These are phyloP conservation scores for Hortiboletus rubellus DNA, from an alignment of 1,284 basidiomycete genomes.

Conservation along the genomic window DNA sequence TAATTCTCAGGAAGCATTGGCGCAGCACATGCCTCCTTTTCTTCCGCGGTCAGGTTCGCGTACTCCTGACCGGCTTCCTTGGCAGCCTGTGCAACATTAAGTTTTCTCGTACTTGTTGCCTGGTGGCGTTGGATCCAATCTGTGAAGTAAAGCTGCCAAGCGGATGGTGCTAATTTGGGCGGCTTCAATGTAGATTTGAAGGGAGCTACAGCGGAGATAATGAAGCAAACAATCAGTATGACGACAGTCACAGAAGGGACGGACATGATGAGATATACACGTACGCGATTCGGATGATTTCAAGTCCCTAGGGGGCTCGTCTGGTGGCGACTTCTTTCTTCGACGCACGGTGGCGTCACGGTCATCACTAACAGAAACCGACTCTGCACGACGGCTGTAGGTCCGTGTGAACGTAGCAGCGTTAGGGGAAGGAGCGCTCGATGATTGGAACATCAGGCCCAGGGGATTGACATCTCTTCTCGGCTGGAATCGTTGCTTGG, in stretches of 20 bases:
- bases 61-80: constrained; percentile 95
- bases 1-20: constrained; percentile 31
- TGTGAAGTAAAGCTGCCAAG: constrained; percentile 97
- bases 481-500: constrained; percentile 37
- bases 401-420: constrained; percentile 49
- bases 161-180: constrained; percentile 91
- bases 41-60: constrained; percentile 71
- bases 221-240: constrained; percentile 22
- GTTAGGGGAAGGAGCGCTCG: constrained; percentile 60
- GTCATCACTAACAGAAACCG: constrained; percentile 59
- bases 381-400: constrained; percentile 66
- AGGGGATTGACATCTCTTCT: constrained; percentile 47
- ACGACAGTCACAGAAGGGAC: constrained; percentile 30
- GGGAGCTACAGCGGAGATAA: constrained; percentile 43
- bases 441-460: constrained; percentile 73
- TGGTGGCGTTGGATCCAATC: constrained; percentile 94
- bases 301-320: constrained; percentile 41
- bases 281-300: constrained; percentile 35
- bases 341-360: constrained; percentile 69
- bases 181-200: constrained; percentile 75
- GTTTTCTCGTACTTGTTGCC: constrained; percentile 72
- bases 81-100: constrained; percentile 94
- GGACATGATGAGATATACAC: constrained; percentile 33
- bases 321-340: constrained; percentile 54
- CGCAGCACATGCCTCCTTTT: constrained; percentile 70